Evolutionary conservation across 345 rosid genomes (phyloP), one percentile per base, ranked within the genome.

Genomic region (Anacardium occidentale): DNA sequence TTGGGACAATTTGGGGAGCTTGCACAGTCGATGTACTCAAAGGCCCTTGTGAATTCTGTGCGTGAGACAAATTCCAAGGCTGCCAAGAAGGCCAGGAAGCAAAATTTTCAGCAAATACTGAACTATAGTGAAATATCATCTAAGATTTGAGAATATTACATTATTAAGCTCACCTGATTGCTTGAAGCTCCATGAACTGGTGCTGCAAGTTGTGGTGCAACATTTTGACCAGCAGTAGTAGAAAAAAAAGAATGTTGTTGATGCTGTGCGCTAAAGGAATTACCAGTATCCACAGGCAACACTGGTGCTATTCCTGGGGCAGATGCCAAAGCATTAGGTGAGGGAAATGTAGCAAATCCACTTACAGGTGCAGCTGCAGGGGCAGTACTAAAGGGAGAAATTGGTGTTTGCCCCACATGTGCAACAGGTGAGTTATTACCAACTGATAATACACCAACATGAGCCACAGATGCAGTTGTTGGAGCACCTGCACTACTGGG

Each of bases 241-340:
- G 91, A 85, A 73, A 84, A 80, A 14, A 82, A 77, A 58, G 77
- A 71, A 76, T 87, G 75, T 63, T 84, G 90, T 61, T 82, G 91
- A 44, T 80, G 87, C 76, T 76, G 90, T 78, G 76, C 50, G n/a
- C 74, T 54, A 74, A 57, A 72, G 59, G 72, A 59, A 73, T 77
- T 74, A 66, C 83, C 75, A 62, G 81, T 73, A 74, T 75, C 72
- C 59, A 75, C 60, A 29, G 78, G 80, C 73, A 75, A 56, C 17
- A 37, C 4, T 34, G 86, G 78, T 17, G 68, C 74, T 67, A 65
- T 62, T 73, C 82, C 86, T 20, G 77, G 77, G 47, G 73, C 66
- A 69, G 71, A 62, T 64, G 72, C 57, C n/a, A 82, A 73, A 75
- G 76, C 68, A 68, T 78, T 84, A 44, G 76, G 71, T 59, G 81